These are phyloP conservation scores for Arabis alpina DNA, from an alignment of 345 rosid genomes.

Conservation along the genomic window DNA sequence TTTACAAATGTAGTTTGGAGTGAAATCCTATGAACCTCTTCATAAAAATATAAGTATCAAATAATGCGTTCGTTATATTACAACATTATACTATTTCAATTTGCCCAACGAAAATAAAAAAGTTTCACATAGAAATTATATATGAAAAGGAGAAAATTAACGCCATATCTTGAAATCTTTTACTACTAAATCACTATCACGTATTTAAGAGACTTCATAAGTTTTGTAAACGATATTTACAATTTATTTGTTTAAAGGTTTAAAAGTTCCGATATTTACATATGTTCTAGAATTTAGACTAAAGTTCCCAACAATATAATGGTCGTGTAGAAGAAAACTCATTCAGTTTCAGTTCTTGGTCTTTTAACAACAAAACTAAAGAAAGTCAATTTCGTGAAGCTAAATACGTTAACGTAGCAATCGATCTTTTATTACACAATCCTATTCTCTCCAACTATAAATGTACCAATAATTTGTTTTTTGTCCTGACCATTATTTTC, in stretches of 20 bases:
- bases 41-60: too few relatives aligned
- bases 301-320: not conserved
- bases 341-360: conserved; percentile 3
- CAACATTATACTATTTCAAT: too few relatives aligned
- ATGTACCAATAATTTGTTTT: conserved; percentile 11
- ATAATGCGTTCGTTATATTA: too few relatives aligned
- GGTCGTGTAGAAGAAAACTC: conserved; percentile 8
- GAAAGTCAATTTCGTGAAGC: conserved; percentile 35
- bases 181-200: too few relatives aligned
- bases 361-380: not conserved
- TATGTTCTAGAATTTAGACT: not conserved
- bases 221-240: not conserved
- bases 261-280: too few relatives aligned
- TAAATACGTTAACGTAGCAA: conserved; percentile 18
- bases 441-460: conserved; percentile 35
- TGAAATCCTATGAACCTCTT: too few relatives aligned
- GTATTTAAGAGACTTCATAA: not conserved
- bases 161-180: too few relatives aligned
- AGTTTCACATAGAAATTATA: too few relatives aligned
- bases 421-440: conserved; percentile 28
- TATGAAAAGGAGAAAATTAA: too few relatives aligned
- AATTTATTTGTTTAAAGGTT: too few relatives aligned
- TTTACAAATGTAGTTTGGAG: too few relatives aligned
- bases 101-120: too few relatives aligned
- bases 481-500: conserved; percentile 13